These are phyloP conservation scores for Kodamaea plutei DNA, from an alignment of 1,139 yeast species.

Conservation along the genomic window DNA sequence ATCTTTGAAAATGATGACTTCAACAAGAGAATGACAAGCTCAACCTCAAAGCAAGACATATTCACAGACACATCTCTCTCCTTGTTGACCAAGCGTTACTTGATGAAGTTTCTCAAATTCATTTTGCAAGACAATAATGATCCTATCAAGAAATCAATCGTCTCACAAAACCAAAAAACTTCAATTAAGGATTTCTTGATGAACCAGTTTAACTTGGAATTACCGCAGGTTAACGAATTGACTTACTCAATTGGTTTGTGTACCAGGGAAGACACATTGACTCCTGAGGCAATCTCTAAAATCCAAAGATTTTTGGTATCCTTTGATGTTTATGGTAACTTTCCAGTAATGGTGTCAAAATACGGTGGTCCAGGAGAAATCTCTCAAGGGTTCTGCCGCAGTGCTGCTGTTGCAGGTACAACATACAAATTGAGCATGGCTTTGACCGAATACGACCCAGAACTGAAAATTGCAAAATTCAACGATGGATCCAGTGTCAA, in stretches of 20 bases:
- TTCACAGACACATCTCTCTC: slow-evolving; percentile 84
- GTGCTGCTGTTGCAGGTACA: slow-evolving; percentile 98
- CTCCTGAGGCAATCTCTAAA: slow-evolving; percentile 73
- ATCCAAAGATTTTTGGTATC: slow-evolving; percentile 80
- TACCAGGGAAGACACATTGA: slow-evolving; percentile 51
- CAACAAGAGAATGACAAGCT: slow-evolving; percentile 65
- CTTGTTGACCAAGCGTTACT: slow-evolving; percentile 69
- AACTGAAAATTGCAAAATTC: slow-evolving; percentile 62
- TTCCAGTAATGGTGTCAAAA: slow-evolving; percentile 88
- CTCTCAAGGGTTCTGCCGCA: slow-evolving; percentile 94
- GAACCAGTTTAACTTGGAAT: slow-evolving; percentile 64
- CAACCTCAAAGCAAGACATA: slow-evolving; percentile 79
- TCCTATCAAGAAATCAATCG: slow-evolving; percentile 42
- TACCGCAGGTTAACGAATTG: slow-evolving; percentile 75
- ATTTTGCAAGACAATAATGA: slow-evolving; percentile 65
- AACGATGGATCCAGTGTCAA: slow-evolving; percentile 72
- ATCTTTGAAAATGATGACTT: slow-evolving; percentile 88
- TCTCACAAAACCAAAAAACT: slow-evolving; percentile 51
- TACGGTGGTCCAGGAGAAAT: slow-evolving; percentile 97
- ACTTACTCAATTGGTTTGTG: slow-evolving; percentile 84
- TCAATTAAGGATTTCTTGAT: slow-evolving; percentile 58
- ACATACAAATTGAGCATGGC: slow-evolving; percentile 79
- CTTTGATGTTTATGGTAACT: slow-evolving; percentile 90
- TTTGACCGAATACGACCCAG: slow-evolving; percentile 60
- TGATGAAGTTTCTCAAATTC: slow-evolving; percentile 92